A percentile compares a stretch with the other conserved stretches of the same genome.
Evolutionary conservation across 2,329 filamentous ascomycete genomes (phyloP).

Genomic region (Claviceps purpurea): DNA sequence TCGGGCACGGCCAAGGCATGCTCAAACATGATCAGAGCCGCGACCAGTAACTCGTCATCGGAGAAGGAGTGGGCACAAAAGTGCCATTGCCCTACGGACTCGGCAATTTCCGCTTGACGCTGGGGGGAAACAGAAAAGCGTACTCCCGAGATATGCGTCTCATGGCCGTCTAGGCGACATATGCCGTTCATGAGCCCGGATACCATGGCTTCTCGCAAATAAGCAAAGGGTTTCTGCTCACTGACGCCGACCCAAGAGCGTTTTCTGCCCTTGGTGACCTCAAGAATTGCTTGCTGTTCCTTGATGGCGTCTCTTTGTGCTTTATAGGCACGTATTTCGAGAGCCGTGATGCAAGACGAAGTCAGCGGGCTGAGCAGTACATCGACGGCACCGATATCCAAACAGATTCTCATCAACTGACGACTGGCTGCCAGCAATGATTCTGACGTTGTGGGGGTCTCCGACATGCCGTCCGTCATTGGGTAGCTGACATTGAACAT

Average conservation of each 20-base stretch:
- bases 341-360: conserved; percentile 55
- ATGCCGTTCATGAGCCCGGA: conserved; percentile 82
- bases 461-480: conserved; percentile 25
- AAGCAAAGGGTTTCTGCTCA: conserved; percentile 76
- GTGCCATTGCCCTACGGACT: conserved; percentile 64
- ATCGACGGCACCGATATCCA: conserved; percentile 79
- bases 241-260: conserved; percentile 84
- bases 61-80: conserved; percentile 84
- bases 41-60: conserved; percentile 82
- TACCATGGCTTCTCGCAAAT: conserved; percentile 86
- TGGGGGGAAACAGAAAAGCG: conserved; percentile 55
- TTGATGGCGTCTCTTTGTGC: conserved; percentile 62
- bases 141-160: conserved; percentile 50
- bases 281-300: conserved; percentile 59
- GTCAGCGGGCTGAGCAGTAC: conserved; percentile 71
- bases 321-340: conserved; percentile 75
- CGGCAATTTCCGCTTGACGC: conserved; percentile 51
- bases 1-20: conserved; percentile 76
- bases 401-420: conserved; percentile 50
- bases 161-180: conserved; percentile 53
- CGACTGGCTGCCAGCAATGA: conserved; percentile 19
- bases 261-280: conserved; percentile 63
- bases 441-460: conserved; percentile 17
- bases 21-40: conserved; percentile 75
- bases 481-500: conserved; percentile 15